Base-by-base conservation (phyloP, 2,329 filamentous ascomycete genomes). In the Byssochlamys sp. region DNA sequence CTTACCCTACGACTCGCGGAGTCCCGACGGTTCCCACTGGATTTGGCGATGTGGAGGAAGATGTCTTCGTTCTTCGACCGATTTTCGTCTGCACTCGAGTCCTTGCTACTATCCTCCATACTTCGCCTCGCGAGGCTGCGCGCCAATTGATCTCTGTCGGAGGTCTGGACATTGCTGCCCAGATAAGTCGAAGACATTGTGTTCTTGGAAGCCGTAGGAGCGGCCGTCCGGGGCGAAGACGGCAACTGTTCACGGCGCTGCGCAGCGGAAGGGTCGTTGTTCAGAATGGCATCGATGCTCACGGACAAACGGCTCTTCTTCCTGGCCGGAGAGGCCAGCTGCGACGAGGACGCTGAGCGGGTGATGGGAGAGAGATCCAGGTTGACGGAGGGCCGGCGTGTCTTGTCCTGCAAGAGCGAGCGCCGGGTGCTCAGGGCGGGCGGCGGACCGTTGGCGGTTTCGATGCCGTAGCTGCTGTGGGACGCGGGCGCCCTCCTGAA, bases 371-470 rank as follows among this genome's bases (percentile, higher is more conserved):
- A 63, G 33, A 58, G 55, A 48, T 59, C 58, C 56, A 69, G 63
- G 59, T 61, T 64, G 54, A 67, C 39, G 12, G 39, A 62, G 39
- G 68, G 68, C 60, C 66, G 70, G 55, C 68, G 66, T 61, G 61
- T 62, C 55, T 65, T 66, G 63, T 73, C 68, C 58, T 74, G 69
- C 63, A 70, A 68, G 52, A 71, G 63, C 45, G 67, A 67, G 58
- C 71, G 71, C 57, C 77, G 77, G 55, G 78, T 79, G 59, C 78
- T 76, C 58, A 79, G 72, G n/a, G 78, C 75, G 58, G 79, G 75
- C 55, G 78, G 78, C 52, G 80, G 78, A 59, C 78, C 79, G 64
- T 73, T 69, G 57, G 72, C 75, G 29, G 75, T 78, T 66, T 78
- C 76, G 71, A 80, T 78, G 63, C 78, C 77, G 73, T 77, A 72